Evolutionary conservation across 371 early-diverging fungal species (phyloP).

Genomic region (Mortierella sp.): DNA sequence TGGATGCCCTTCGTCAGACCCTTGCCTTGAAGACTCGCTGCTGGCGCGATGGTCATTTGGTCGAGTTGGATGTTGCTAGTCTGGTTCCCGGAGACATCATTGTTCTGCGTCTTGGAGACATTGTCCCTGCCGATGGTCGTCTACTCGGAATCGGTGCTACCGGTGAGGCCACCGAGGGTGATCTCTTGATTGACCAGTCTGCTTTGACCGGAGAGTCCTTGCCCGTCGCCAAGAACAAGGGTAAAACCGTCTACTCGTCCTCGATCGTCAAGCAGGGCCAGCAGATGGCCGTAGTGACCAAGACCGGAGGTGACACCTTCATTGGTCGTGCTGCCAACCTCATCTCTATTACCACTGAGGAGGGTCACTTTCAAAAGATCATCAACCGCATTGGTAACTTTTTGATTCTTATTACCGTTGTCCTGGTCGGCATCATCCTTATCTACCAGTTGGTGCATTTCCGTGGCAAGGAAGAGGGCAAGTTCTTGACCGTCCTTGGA

Average conservation of each 20-base stretch:
- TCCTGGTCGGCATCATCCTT: constrained; percentile 88
- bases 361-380: constrained; percentile 93
- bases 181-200: constrained; percentile 94
- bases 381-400: constrained; percentile 95
- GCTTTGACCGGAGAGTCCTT: constrained; percentile 96
- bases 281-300: constrained; percentile 87
- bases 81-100: constrained; percentile 94
- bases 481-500: constrained; percentile 77
- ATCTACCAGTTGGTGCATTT: constrained; percentile 75
- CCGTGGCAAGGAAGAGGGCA: constrained; percentile 31
- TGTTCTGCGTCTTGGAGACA: constrained; percentile 93
- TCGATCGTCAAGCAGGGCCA: constrained; percentile 91
- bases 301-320: constrained; percentile 89
- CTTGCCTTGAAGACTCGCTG: constrained; percentile 81
- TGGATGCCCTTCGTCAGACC: constrained; percentile 88
- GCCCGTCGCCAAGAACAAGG: constrained; percentile 87
- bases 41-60: constrained; percentile 85
- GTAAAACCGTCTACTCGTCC: constrained; percentile 86
- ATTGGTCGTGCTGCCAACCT: constrained; percentile 93
- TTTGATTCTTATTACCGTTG: constrained; percentile 84
- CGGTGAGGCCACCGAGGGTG: constrained; percentile 82
- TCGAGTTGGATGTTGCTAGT: constrained; percentile 85
- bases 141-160: constrained; percentile 89
- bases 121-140: constrained; percentile 93
- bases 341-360: constrained; percentile 86